Percentiles rank a stretch among this genome's conserved stretches.
These are phyloP conservation scores for Pterocarpus santalinus DNA, from an alignment of 306 rosid species.

Conservation along the genomic window DNA sequence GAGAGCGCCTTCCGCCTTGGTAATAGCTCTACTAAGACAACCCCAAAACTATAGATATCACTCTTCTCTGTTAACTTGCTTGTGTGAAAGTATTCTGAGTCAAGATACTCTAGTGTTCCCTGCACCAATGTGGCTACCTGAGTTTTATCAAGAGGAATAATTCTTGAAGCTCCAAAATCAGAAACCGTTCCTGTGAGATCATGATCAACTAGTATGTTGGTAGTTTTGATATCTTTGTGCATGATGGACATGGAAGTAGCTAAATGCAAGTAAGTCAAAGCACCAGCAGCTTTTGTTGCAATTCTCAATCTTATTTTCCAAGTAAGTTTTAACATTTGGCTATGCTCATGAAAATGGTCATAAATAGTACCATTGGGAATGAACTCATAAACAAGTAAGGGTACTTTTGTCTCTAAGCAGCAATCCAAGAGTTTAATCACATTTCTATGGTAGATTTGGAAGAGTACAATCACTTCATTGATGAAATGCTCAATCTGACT, in stretches of 20 bases:
- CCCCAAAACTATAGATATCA: conserved; percentile 62
- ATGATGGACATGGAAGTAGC: conserved; percentile 50
- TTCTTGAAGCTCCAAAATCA: conserved; percentile 55
- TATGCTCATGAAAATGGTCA: conserved; percentile 36
- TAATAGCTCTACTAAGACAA: conserved; percentile 51
- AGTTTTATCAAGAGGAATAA: conserved; percentile 50
- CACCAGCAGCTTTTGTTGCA: conserved; percentile 52
- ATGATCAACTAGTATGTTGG: conserved; percentile 44
- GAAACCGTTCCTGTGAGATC: conserved; percentile 43
- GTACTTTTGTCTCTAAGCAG: neutral
- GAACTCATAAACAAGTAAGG: neutral
- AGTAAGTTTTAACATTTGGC: neutral
- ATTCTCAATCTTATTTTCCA: conserved; percentile 35
- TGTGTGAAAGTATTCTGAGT: conserved; percentile 49
- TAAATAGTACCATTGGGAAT: conserved; percentile 42
- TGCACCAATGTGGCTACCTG: conserved; percentile 50
- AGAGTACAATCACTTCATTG: conserved; percentile 56
- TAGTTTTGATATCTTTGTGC: conserved; percentile 56
- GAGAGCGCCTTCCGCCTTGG: conserved; percentile 50
- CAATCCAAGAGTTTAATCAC: conserved; percentile 51
- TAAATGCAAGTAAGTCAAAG: conserved; percentile 49
- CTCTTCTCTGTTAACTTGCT: conserved; percentile 59
- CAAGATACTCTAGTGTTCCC: conserved; percentile 53
- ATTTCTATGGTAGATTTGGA: conserved; percentile 61
- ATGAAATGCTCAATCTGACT: conserved; percentile 57